Base-by-base conservation (phyloP, 805 yeast species). In the Jamesozyma spencerorum region DNA sequence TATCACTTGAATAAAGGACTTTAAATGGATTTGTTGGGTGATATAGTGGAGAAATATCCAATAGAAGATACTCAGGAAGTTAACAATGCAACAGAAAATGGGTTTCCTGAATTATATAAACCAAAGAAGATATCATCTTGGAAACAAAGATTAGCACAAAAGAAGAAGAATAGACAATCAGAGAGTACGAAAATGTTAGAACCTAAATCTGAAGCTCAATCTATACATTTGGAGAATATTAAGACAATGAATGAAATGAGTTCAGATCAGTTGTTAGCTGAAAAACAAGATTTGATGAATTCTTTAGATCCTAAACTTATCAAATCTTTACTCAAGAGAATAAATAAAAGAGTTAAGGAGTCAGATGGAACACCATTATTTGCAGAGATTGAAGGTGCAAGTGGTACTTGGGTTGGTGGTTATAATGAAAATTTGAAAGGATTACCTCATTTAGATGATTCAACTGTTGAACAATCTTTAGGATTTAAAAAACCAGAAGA, bases 211-310 rank as follows among this genome's bases (percentile, higher is more conserved):
- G 94, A 84, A 49, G 75, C 81, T 0, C 88, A 82, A 47, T 71
- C 75, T 54, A 85, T 87, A 18, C 90, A 85, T 56, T 57, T 72
- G 41, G 95, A 87, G 53, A 88, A 86, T 58, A 58, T 83, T 45
- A 74, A 77, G 30, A 66, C 70, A 31, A 57, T 88, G 41, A 64
- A 75, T 29, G 57, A 62, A 12, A 80, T 87, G 88, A 65, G 80
- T 2, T 70, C 68, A 2, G 80, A 74, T 14, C 86, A 87, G 53
- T 71, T 85, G 28, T 65, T 70, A 27, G 60, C 66, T 35, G 90
- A 85, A 48, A 70, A 75, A 47, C 72, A 74, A 46, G 94, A 85
- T 50, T 60, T 88, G 28, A 47, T 85, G 39, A 69, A 69, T n/a
- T 67, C 71, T 0, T 64, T 88, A 56, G 80, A 84, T 58, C 94